A percentile compares a stretch with the other conserved stretches of the same genome.
phyloP scores from a whole-genome alignment of 441 rosid species.

The Viola pubescens region DNA sequence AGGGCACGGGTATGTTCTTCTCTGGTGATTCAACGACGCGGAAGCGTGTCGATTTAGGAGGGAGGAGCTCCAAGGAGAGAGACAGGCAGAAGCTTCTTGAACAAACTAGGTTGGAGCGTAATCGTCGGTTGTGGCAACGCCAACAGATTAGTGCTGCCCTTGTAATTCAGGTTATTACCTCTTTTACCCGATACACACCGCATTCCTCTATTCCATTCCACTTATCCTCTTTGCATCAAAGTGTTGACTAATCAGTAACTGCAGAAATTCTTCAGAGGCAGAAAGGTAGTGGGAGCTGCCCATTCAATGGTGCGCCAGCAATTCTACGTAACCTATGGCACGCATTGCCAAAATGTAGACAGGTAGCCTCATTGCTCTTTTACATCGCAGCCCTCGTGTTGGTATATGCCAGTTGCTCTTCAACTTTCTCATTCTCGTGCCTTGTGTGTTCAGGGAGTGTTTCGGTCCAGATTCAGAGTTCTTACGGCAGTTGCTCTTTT shows the following conservation, averaged over 20 bases:
- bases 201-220: background rate
- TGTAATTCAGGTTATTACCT: slow-evolving; percentile 57
- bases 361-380: slow-evolving; percentile 33
- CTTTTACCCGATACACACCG: no score
- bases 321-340: slow-evolving; percentile 58
- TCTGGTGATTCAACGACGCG: slow-evolving; percentile 86
- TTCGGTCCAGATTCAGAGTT: slow-evolving; percentile 85
- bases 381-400: background rate
- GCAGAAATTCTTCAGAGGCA: slow-evolving; percentile 98
- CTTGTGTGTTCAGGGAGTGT: slow-evolving; percentile 53
- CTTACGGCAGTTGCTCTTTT: slow-evolving; percentile 67
- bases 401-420: background rate
- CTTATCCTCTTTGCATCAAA: slow-evolving; percentile 3
- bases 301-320: slow-evolving; percentile 52
- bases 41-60: slow-evolving; percentile 96
- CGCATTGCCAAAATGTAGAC: slow-evolving; percentile 54
- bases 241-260: slow-evolving; percentile 35
- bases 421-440: background rate
- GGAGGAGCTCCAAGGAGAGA: slow-evolving; percentile 91
- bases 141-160: slow-evolving; percentile 77
- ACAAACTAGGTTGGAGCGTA: slow-evolving; percentile 85
- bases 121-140: slow-evolving; percentile 66
- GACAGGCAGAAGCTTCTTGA: slow-evolving; percentile 93
- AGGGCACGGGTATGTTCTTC: slow-evolving; percentile 51
- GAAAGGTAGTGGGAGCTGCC: slow-evolving; percentile 60